These are phyloP conservation scores for Aspergillus sp. DNA, from an alignment of 2,329 filamentous ascomycete genomes.

Conservation along the genomic window DNA sequence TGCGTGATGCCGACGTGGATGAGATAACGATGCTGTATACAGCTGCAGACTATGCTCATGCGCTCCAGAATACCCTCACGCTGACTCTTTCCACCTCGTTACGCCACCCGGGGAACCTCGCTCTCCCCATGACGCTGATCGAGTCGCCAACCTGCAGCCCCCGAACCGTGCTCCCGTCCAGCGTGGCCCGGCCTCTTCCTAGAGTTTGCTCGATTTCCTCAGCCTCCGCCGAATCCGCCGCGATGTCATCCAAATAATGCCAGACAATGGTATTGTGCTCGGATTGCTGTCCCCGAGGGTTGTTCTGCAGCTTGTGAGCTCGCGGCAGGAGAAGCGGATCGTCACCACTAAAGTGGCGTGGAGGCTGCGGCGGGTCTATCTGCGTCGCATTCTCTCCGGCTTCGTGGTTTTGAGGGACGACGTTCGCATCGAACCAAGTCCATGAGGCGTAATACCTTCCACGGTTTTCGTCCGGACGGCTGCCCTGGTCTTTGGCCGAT, in stretches of 20 bases:
- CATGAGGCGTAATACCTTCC: slow-evolving; percentile 23
- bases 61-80: slow-evolving; percentile 30
- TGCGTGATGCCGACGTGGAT: too few relatives aligned
- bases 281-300: slow-evolving; percentile 13
- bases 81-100: slow-evolving; percentile 24
- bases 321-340: slow-evolving; percentile 22
- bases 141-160: slow-evolving; percentile 28
- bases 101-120: slow-evolving; percentile 28
- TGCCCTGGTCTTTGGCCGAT: slow-evolving; percentile 29
- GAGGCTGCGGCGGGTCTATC: slow-evolving; percentile 2
- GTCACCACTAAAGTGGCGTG: slow-evolving; percentile 11
- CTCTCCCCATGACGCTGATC: slow-evolving; percentile 28
- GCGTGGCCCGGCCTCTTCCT: slow-evolving; percentile 26
- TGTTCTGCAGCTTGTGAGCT: slow-evolving; percentile 22
- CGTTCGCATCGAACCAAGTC: slow-evolving; percentile 32
- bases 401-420: slow-evolving; percentile 14
- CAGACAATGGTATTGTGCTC: slow-evolving; percentile 21
- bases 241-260: slow-evolving; percentile 25
- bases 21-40: neutral
- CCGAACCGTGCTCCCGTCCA: slow-evolving; percentile 27
- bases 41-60: slow-evolving; percentile 12
- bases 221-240: slow-evolving; percentile 23
- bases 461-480: slow-evolving; percentile 11
- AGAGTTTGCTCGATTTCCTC: slow-evolving; percentile 17
- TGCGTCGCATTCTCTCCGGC: slow-evolving; percentile 8